These are phyloP conservation scores for Chara braunii DNA, from an alignment of 139 green algal species.

Conservation along the genomic window DNA sequence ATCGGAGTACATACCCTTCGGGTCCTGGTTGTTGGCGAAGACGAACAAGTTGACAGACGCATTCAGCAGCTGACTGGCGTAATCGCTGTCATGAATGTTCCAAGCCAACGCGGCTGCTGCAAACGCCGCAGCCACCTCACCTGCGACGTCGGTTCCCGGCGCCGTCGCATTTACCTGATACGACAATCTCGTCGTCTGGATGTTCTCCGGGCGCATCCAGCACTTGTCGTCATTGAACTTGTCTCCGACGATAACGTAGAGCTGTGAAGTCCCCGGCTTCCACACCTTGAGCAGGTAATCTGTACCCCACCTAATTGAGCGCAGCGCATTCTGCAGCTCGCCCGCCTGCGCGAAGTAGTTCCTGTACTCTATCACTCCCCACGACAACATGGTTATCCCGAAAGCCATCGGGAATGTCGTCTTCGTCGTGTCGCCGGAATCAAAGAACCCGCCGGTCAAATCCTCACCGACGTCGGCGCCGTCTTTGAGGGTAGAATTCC, in stretches of 20 bases:
- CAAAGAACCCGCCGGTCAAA: slow-evolving; percentile 52
- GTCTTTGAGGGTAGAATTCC: slow-evolving; percentile 40
- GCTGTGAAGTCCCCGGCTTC: not conserved
- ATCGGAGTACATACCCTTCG: not conserved
- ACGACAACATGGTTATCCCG: slow-evolving; percentile 58
- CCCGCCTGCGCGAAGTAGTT: no score
- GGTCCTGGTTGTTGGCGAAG: not conserved
- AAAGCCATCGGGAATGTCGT: slow-evolving; percentile 67
- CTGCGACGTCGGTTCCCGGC: slow-evolving; percentile 8
- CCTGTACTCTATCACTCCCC: slow-evolving; percentile 57
- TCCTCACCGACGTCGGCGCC: slow-evolving; percentile 32
- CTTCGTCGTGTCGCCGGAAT: slow-evolving; percentile 63
- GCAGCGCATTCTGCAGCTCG: not conserved
- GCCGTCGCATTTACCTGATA: slow-evolving; percentile 18
- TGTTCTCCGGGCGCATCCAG: slow-evolving; percentile 23
- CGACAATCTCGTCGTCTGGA: slow-evolving; percentile 6
- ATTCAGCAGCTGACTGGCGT: slow-evolving; percentile 2
- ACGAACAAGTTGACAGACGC: not conserved
- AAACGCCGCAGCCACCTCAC: slow-evolving; percentile 9
- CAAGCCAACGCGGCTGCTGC: slow-evolving; percentile 11
- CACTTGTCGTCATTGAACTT: not conserved
- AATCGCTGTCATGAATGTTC: not conserved
- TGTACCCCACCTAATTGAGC: not conserved
- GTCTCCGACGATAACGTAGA: slow-evolving; percentile 4
- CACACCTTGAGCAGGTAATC: not conserved